These are phyloP conservation scores for Aspergillus sp. DNA, from an alignment of 2,329 filamentous ascomycete genomes.

Conservation along the genomic window DNA sequence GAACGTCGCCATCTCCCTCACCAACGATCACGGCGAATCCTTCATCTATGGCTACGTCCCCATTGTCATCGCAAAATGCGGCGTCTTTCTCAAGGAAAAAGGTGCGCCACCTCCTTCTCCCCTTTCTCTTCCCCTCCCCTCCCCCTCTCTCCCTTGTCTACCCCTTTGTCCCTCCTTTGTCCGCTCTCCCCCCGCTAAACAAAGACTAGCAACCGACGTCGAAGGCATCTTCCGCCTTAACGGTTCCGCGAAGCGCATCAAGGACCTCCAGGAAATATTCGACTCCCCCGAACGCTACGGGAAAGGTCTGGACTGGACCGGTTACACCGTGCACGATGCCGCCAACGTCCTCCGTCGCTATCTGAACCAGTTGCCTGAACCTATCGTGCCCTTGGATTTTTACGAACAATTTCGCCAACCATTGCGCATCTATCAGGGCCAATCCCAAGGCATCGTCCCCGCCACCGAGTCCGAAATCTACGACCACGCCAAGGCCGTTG, in stretches of 20 bases:
- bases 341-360: constrained; percentile 93
- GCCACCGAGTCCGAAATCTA: constrained; percentile 64
- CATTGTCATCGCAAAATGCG: constrained; percentile 96
- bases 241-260: constrained; percentile 96
- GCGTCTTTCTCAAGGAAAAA: constrained; percentile 95
- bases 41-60: constrained; percentile 99
- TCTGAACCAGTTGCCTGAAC: constrained; percentile 90
- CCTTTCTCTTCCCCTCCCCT: not conserved
- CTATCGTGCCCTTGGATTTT: constrained; percentile 87
- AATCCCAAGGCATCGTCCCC: constrained; percentile 62
- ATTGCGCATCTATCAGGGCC: constrained; percentile 59
- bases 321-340: constrained; percentile 96
- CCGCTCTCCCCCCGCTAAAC: constrained; percentile 9
- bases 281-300: constrained; percentile 93
- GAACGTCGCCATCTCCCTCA: constrained; percentile 93
- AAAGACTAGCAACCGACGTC: constrained; percentile 67
- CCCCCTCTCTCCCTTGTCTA: constrained; percentile 5
- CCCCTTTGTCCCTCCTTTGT: not conserved
- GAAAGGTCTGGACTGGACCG: constrained; percentile 93
- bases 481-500: constrained; percentile 66
- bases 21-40: constrained; percentile 84
- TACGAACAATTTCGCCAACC: constrained; percentile 88
- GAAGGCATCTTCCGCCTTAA: constrained; percentile 95
- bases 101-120: constrained; percentile 48
- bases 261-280: constrained; percentile 85